Evolutionary conservation across 2,329 filamentous ascomycete genomes (phyloP).

Genomic region (Apiospora koreana): DNA sequence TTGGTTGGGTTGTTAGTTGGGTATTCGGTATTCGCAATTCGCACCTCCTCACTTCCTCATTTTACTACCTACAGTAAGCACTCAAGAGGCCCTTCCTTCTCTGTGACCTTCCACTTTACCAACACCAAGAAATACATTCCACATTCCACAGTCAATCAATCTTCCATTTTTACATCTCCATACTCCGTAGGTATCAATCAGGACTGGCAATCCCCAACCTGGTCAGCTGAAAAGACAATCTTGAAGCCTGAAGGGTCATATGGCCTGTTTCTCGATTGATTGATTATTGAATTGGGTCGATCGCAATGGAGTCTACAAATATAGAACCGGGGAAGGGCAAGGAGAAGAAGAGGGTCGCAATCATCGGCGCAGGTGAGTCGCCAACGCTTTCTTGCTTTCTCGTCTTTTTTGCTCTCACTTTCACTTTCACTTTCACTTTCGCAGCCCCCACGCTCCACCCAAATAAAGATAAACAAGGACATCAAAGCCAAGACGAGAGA

Average conservation of each 20-base stretch:
- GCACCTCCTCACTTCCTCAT: no score
- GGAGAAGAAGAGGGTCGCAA: slow-evolving; percentile 20
- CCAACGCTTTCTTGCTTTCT: slow-evolving; percentile 9
- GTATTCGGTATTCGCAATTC: no score
- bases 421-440: background rate
- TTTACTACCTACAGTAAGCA: no score
- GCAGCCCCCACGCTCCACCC: background rate
- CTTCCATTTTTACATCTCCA: background rate
- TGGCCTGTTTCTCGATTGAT: background rate
- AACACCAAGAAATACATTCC: no score
- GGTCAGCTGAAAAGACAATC: background rate
- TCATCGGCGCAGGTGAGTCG: slow-evolving; percentile 26
- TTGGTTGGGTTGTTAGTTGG: no score
- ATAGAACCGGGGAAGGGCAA: background rate
- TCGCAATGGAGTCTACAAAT: background rate
- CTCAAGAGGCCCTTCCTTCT: background rate
- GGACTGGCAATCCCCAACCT: background rate
- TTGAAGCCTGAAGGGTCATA: background rate
- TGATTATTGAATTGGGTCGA: no score
- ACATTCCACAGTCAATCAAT: no score
- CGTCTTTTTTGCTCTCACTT: no score
- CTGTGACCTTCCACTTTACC: background rate
- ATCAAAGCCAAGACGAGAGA: background rate
- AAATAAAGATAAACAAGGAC: background rate
- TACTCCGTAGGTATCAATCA: no score